A percentile compares a stretch with the other conserved stretches of the same genome.
phyloP scores from a whole-genome alignment of 352 stramenopile species.

The Globisporangium spinosum region DNA sequence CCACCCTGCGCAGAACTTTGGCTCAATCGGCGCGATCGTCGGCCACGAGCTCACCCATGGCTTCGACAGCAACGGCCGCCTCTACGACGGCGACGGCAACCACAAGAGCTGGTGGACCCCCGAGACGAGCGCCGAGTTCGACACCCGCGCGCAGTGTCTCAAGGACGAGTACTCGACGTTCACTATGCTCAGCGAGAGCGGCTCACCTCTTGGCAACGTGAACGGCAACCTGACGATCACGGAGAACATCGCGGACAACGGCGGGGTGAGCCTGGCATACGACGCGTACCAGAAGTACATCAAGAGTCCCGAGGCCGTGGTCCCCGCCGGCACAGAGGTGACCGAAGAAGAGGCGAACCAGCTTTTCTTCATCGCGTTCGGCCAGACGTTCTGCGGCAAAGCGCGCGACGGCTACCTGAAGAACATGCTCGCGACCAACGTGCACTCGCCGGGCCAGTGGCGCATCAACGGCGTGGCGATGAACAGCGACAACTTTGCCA shows the following conservation, averaged over 20 bases:
- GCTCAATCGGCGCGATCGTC: conserved; percentile 87
- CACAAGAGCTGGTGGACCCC: conserved; percentile 90
- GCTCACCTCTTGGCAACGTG: conserved; percentile 35
- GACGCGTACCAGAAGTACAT: conserved; percentile 47
- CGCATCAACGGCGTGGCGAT: conserved; percentile 65
- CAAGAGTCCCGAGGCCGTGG: conserved; percentile 2
- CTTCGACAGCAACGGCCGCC: conserved; percentile 89
- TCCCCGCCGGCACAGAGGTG: not conserved
- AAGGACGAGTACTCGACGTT: conserved; percentile 51
- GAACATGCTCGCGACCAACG: conserved; percentile 37
- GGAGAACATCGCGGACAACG: conserved; percentile 80
- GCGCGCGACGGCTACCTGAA: conserved; percentile 32
- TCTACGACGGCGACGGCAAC: conserved; percentile 85
- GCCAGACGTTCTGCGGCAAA: conserved; percentile 61
- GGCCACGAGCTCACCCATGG: conserved; percentile 94
- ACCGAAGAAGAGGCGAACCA: conserved; percentile 29
- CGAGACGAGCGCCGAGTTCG: conserved; percentile 66
- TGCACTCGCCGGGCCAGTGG: conserved; percentile 40
- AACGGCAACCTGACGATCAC: conserved; percentile 60
- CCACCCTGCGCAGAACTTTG: conserved; percentile 88
- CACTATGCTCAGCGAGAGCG: conserved; percentile 28
- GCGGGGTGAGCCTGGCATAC: conserved; percentile 49
- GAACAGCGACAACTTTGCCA: conserved; percentile 56
- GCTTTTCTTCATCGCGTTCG: conserved; percentile 69
- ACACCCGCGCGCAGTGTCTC: conserved; percentile 50